Evolutionary conservation across 2,329 filamentous ascomycete species (phyloP), one percentile per base, ranked within the genome.

Genomic region (Aureobasidium sp.): DNA sequence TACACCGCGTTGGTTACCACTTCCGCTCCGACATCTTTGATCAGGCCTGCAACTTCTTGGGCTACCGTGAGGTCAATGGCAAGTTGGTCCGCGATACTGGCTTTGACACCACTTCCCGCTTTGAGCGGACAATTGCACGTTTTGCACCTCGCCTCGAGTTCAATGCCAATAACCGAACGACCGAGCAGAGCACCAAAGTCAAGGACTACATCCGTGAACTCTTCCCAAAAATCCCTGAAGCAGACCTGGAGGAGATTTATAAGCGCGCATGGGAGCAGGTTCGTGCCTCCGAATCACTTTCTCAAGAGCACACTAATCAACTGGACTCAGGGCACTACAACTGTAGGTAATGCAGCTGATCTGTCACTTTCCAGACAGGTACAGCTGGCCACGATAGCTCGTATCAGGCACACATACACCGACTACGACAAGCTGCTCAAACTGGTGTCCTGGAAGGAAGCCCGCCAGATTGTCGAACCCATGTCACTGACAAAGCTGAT

Each of bases 381-480:
- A 22, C 83, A 86, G 67, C 75, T 86, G 63, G 84, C 84, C 42
- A 82, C 84, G 31, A 79, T 82, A 47, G 83, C 84, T 35, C 82
- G 85, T 67, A 84, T 86, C 65, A 80, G 84, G 47, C 84, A 87
- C 68, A 71, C 76, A 15, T 84, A 86, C 67, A 87, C 84, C 64
- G 76, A 84, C 63, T 87, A 87, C 69, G 84, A 87, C 70, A 76
- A 77, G 48, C 75, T 85, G 45, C 73, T 87, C 40, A 80, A 77
- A 63, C 74, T 74, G 14, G 78, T 77, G 5, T 65, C 67, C 40
- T 85, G 82, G 73, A 75, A 78, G 63, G 78, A 82, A 62, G 83
- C 83, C 31, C 77, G 85, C 62, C 72, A 75, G 40, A 69, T 75
- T 39, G 81, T 86, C 27, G 82, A 86, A 70, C 78, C 80, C 57